Conservation (phyloP, 192 early-diverging fungal species). For the Thamnidium elegans region DNA sequence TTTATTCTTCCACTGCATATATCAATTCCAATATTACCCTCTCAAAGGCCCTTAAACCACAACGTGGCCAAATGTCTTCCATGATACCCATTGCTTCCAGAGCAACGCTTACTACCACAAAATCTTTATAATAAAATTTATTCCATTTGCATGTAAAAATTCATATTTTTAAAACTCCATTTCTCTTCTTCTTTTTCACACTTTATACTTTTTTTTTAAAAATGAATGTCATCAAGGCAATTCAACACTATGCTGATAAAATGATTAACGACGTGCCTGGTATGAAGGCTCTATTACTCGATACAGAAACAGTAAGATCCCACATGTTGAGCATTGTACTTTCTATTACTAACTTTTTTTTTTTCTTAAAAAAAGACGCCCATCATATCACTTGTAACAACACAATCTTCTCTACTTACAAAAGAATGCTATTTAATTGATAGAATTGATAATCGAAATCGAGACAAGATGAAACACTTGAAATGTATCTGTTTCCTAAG, state of each 20-base stretch:
- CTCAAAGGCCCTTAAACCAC: conserved; percentile 16
- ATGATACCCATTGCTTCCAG: conserved; percentile 17
- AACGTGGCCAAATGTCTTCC: conserved; percentile 6
- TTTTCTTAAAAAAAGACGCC: conserved; percentile 64
- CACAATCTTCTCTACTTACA: conserved; percentile 88
- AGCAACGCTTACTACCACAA: neutral
- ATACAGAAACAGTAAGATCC: conserved; percentile 77
- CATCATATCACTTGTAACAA: conserved; percentile 89
- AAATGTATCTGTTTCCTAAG: conserved; percentile 93
- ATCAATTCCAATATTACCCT: conserved; percentile 11
- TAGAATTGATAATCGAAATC: conserved; percentile 76
- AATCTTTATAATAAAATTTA: neutral
- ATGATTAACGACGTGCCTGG: conserved; percentile 87
- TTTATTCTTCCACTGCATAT: conserved; percentile 9
- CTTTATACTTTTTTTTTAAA: neutral
- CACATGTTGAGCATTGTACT: neutral
- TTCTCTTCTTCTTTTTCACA: neutral
- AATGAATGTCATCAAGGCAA: conserved; percentile 79
- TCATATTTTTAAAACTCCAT: neutral
- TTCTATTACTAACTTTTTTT: conserved; percentile 2
- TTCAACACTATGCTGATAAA: conserved; percentile 89
- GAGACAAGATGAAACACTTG: conserved; percentile 92
- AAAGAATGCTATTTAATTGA: conserved; percentile 96
- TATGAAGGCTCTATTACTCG: conserved; percentile 98
- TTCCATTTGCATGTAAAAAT: no score